A percentile compares a stretch with the other conserved stretches of the same genome.
Evolutionary conservation across 225 moss, liverwort and hornwort genomes (phyloP).

Genomic region (Neckera pumila): DNA sequence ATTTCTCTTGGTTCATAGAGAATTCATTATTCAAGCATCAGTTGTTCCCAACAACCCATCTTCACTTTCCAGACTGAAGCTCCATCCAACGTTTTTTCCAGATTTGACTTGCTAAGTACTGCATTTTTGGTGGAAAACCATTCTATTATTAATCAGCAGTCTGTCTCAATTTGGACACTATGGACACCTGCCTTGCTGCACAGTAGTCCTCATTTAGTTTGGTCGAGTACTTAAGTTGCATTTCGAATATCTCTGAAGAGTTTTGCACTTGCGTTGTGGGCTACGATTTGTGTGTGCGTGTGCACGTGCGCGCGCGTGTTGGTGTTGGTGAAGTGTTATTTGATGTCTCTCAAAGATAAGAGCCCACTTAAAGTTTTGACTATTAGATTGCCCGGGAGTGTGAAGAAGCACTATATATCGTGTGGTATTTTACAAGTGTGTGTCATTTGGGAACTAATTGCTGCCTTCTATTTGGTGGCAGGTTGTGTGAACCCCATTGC

Average conservation of each 20-base stretch:
- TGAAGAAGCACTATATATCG: background rate
- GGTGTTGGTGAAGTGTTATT: background rate
- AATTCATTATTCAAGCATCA: background rate
- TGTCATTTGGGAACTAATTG: background rate
- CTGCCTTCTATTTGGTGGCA: background rate
- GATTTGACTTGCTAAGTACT: background rate
- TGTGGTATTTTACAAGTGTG: too few relatives aligned
- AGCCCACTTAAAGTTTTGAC: background rate
- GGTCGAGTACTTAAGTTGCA: too few relatives aligned
- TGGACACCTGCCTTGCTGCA: background rate
- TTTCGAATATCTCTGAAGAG: background rate
- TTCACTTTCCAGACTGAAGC: background rate
- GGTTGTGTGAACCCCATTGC: conserved; percentile 62
- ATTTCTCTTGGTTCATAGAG: background rate
- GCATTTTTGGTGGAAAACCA: background rate
- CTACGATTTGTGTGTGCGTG: background rate
- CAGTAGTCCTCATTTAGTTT: background rate
- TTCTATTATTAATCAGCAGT: background rate
- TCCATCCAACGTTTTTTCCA: background rate
- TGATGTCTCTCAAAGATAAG: too few relatives aligned
- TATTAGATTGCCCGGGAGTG: background rate
- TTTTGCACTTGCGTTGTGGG: background rate
- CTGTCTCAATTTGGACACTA: background rate
- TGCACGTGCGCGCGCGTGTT: too few relatives aligned
- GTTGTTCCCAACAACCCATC: background rate